Evolutionary conservation across 768 basidiomycete genomes (phyloP), one percentile per base, ranked within the genome.

Genomic region (Suillus occidentalis): DNA sequence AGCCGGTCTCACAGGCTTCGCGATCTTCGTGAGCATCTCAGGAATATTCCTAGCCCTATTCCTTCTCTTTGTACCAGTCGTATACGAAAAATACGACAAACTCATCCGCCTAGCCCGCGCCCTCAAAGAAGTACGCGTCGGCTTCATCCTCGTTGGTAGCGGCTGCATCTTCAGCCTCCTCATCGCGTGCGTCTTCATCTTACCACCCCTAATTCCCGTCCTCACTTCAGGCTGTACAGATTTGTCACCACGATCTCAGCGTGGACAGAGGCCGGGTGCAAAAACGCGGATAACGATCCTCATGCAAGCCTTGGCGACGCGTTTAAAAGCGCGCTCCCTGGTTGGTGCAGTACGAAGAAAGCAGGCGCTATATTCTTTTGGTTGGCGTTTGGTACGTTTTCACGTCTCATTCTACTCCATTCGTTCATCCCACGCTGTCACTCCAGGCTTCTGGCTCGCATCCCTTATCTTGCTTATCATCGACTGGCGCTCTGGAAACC

Each of bases 261-360:
- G 1, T 97, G 91, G 88, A 94, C 95, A 18, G 80, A 95, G 73
- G 77, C 91, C 1, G 95, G 95, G 0, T 98, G 95, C 81, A 97
- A 97, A 76, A 82, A 97, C 67, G 75, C 94, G 1, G 80, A 81
- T 60, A 87, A 91, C 4, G 95, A 97, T 70, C 96, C 95, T 5
- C 83, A 94, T 73, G 89, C 87, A 0, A 81, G 82, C 59, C 82
- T 86, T 14, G 89, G 91, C 22, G 79, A 83, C 37, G 85, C 82
- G 64, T 98, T 90, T 75, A 83, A 84, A 67, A 81, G 82, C 5
- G 92, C 81, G 22, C 80, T 98, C 2, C 77, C 83, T 4, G 87
- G 91, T 0, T 97, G 93, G 92, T 98, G 95, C 77, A 87, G 82
- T 67, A 96, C 95, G 8, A 98, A 97, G 80, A 95, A 94, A 71